These are phyloP conservation scores for Physaria fendleri DNA, from an alignment of 345 rosid species.

Conservation along the genomic window DNA sequence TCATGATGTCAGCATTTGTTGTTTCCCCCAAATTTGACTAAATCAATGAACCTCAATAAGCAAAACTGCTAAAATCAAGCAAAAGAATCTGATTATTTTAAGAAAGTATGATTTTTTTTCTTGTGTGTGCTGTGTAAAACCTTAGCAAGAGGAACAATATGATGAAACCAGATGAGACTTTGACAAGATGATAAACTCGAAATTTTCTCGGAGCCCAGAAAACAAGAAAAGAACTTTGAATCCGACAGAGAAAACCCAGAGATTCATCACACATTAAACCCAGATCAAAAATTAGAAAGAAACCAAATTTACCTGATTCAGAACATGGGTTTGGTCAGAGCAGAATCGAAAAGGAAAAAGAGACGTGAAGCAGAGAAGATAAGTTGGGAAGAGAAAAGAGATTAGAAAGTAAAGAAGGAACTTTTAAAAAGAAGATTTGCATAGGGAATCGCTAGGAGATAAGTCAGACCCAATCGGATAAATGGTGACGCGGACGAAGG, in stretches of 20 bases:
- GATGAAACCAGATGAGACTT: background rate
- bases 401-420: background rate
- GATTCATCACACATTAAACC: background rate
- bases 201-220: background rate
- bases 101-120: constrained; percentile 3
- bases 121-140: no score
- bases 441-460: constrained; percentile 30
- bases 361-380: constrained; percentile 28
- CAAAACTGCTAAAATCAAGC: background rate
- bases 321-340: background rate
- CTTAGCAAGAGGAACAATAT: no score
- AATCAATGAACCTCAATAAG: background rate
- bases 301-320: background rate
- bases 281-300: constrained; percentile 1
- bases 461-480: constrained; percentile 17
- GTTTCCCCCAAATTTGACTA: background rate
- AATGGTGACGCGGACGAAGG: constrained; percentile 24
- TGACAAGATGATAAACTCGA: background rate
- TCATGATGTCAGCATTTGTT: background rate
- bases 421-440: background rate
- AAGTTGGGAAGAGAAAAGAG: constrained; percentile 11
- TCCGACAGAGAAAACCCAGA: background rate
- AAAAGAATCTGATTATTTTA: background rate
- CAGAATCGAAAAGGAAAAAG: constrained; percentile 10
- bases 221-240: background rate